phyloP scores from a whole-genome alignment of 2,329 filamentous ascomycete species.

The Aspergillus fischeri region DNA sequence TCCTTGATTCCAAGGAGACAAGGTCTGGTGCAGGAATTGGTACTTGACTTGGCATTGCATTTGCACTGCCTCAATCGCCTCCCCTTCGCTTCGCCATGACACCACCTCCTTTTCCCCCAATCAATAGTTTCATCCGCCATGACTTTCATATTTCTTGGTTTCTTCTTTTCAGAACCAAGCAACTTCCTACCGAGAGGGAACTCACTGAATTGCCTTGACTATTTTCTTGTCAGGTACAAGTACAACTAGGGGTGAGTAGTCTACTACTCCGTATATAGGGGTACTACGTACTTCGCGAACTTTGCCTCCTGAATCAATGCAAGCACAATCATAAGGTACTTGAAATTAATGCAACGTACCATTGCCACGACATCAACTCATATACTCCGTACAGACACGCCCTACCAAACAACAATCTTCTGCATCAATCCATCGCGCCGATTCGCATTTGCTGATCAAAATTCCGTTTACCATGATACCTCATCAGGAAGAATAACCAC shows the following conservation, averaged over 20 bases:
- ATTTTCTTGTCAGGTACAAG: neutral
- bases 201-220: neutral
- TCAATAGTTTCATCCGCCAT: neutral
- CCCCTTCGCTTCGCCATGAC: neutral
- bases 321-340: too few species aligned
- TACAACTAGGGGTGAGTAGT: neutral
- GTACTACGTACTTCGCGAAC: neutral
- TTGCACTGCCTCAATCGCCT: conserved; percentile 31
- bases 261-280: too few species aligned
- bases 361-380: neutral
- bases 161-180: too few species aligned
- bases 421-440: neutral
- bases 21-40: neutral
- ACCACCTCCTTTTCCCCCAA: neutral
- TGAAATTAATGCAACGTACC: neutral
- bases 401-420: too few species aligned
- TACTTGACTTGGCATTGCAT: conserved; percentile 4
- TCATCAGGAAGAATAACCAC: neutral
- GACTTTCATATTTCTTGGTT: too few species aligned
- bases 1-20: neutral
- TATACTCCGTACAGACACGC: neutral
- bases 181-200: neutral
- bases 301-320: neutral
- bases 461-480: neutral
- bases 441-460: neutral